These are phyloP conservation scores for Cryphonectria radicalis DNA, from an alignment of 2,329 filamentous ascomycete species.

Conservation along the genomic window DNA sequence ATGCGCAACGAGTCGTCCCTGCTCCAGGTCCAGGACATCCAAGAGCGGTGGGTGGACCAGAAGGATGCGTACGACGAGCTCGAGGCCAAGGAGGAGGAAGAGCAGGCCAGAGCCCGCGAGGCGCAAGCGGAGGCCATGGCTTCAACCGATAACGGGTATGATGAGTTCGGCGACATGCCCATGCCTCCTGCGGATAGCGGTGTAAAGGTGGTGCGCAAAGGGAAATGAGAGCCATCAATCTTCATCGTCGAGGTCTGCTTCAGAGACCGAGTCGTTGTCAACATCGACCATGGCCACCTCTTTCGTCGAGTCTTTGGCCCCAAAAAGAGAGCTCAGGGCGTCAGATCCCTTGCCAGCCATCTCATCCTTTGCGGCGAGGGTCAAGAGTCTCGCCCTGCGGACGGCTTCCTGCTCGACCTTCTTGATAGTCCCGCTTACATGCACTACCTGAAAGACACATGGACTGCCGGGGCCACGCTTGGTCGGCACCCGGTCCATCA, in stretches of 20 bases:
- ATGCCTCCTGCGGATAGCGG: slow-evolving; percentile 61
- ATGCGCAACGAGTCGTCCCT: slow-evolving; percentile 77
- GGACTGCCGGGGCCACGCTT: slow-evolving; percentile 54
- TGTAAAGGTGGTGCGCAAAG: slow-evolving; percentile 73
- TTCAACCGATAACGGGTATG: slow-evolving; percentile 39
- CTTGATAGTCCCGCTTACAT: slow-evolving; percentile 89
- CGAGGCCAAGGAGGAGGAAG: slow-evolving; percentile 76
- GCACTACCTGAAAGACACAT: slow-evolving; percentile 82
- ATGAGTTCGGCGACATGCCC: slow-evolving; percentile 55
- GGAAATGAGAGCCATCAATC: slow-evolving; percentile 48
- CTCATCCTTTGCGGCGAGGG: slow-evolving; percentile 66
- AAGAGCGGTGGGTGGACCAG: slow-evolving; percentile 92
- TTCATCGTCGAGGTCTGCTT: slow-evolving; percentile 50
- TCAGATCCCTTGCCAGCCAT: slow-evolving; percentile 43
- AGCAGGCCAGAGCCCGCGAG: slow-evolving; percentile 64
- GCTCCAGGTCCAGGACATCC: slow-evolving; percentile 86
- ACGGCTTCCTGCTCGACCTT: slow-evolving; percentile 92
- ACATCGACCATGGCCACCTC: slow-evolving; percentile 48
- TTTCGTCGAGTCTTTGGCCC: slow-evolving; percentile 33
- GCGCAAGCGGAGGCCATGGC: slow-evolving; percentile 41
- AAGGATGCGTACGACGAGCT: slow-evolving; percentile 85
- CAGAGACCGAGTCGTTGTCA: slow-evolving; percentile 51
- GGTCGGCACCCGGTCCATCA: slow-evolving; percentile 71
- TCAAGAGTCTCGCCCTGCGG: slow-evolving; percentile 71
- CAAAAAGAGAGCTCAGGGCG: slow-evolving; percentile 39